Evolutionary conservation across 2,329 filamentous ascomycete species (phyloP), one percentile per base, ranked within the genome.

Genomic region (Alternaria viburni): DNA sequence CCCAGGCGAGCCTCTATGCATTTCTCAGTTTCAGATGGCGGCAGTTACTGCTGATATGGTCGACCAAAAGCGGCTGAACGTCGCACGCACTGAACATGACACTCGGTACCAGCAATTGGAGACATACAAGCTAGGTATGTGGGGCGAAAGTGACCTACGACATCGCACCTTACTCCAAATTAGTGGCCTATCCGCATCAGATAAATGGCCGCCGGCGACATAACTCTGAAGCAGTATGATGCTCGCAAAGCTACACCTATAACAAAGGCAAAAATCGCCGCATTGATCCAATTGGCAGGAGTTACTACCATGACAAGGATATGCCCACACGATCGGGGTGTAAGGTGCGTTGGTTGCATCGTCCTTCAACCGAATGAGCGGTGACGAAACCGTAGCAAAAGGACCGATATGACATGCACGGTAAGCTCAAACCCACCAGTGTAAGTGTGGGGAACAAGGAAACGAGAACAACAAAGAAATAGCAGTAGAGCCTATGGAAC

Each of bases 371-470:
- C 59, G 65, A 59, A 70, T 66, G 65, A 71, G 71, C 69, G 71
- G 71, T 73, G 67, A 72, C 68, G 61, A 66, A 64, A 68, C 45
- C 59, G 58, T 61, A 61, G 54, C 57, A 72, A 62, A 67, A 69
- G 70, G 71, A 69, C 71, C 69, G 69, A 72, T 64, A 66, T 28
- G 59, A 52, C 47, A 65, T 66, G 66, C 64, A 65, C 60, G 64
- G 62, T 60, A 64, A 61, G 59, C 56, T 60, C 58, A 61, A 54
- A 41, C 56, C 59, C 49, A 54, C 59, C 63, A 61, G 60, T 57
- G 30, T 52, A 52, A 62, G 51, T 55, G 66, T 65, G 66, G 64
- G 62, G 66, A 65, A 60, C 41, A 23, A 54, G 23, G 25, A 62
- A 64, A 67, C 61, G 55, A 61, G 56, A 64, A 67, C 60, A 67